Percentiles rank a stretch among this genome's conserved stretches.
phyloP scores from a whole-genome alignment of 768 basidiomycete genomes.

The Suillus placidus region DNA sequence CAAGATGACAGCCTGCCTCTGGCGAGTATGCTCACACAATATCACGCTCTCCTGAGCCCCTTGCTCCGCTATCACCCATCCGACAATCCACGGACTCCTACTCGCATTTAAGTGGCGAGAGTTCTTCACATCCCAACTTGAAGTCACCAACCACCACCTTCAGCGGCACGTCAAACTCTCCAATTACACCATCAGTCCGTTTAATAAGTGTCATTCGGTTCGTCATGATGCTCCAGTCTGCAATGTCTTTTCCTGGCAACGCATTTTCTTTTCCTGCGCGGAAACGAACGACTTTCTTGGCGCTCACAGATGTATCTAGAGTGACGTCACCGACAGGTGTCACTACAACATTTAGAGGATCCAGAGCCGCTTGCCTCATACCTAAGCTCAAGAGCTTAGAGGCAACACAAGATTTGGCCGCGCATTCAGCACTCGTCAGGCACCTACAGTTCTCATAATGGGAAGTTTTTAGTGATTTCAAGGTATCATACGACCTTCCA shows the following conservation, averaged over 20 bases:
- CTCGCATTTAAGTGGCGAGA: not conserved
- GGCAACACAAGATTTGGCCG: constrained; percentile 60
- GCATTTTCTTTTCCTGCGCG: constrained; percentile 27
- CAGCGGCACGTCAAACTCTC: not conserved
- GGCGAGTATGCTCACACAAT: constrained; percentile 2
- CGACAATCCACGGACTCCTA: constrained; percentile 9
- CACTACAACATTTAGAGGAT: constrained; percentile 42
- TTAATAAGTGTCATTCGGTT: constrained; percentile 41
- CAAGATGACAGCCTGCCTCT: constrained; percentile 4
- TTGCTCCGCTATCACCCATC: constrained; percentile 7
- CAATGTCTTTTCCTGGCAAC: constrained; percentile 14
- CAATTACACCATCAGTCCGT: constrained; percentile 22
- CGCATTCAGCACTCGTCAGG: constrained; percentile 68
- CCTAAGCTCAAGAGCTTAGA: constrained; percentile 58
- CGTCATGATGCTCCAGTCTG: constrained; percentile 40
- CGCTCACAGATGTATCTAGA: constrained; percentile 15
- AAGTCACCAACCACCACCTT: not conserved
- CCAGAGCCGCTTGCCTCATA: constrained; percentile 57
- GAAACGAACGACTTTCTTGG: constrained; percentile 41
- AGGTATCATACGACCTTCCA: constrained; percentile 42
- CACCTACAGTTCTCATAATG: constrained; percentile 77
- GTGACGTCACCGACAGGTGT: not conserved
- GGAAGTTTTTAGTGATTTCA: constrained; percentile 72
- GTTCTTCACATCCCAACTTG: not conserved
- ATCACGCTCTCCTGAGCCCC: constrained; percentile 11